Base-by-base conservation (phyloP, 2,329 filamentous ascomycete species). In the Colletotrichum cereale region DNA sequence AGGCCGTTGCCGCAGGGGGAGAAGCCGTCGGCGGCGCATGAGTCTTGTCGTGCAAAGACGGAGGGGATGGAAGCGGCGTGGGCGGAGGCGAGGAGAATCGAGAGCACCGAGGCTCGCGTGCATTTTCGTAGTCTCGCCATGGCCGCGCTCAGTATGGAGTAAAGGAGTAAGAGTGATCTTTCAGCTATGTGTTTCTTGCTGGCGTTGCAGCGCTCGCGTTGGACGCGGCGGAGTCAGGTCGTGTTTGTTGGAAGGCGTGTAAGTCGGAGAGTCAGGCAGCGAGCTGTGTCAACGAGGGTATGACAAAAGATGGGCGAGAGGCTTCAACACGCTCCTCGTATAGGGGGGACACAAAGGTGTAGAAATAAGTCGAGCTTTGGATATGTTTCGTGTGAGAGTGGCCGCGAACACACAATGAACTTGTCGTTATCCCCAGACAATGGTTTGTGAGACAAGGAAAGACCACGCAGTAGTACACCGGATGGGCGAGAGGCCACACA, bases 1-100 rank as follows among this genome's bases (percentile, higher is more conserved):
- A 93, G 84, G 38, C 82, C 84, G 36, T 81, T 78, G 31, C 86
- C 80, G 78, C 92, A 94, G 74, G 85, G 84, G 24, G 81, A 79
- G 67, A 89, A 86, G 62, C 79, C 75, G 21, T 84, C 77, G 44
- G 86, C 84, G 48, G 86, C 81, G 80, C 91, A 92, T 47, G 84
- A 85, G 50, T 82, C 81, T 55, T 81, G 79, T 67, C 86, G 83
- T 67, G 78, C 76, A 74, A 87, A 84, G 58, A 88, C 66, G 50
- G 76, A 74, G 68, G 76, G 77, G 29, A 86, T 79, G 4, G 78
- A 79, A 66, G 79, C 75, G 61, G 86, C 85, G 47, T 81, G 80
- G 21, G 79, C 75, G 34, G 80, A 80, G 60, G 80, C 79, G 52
- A 72, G 78, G 73, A 82, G 74, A 55, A 80, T 76, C 67, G 79